Conservation (phyloP, 176 grass and related monocot species). For the Ampelocalamus luodianensis region DNA sequence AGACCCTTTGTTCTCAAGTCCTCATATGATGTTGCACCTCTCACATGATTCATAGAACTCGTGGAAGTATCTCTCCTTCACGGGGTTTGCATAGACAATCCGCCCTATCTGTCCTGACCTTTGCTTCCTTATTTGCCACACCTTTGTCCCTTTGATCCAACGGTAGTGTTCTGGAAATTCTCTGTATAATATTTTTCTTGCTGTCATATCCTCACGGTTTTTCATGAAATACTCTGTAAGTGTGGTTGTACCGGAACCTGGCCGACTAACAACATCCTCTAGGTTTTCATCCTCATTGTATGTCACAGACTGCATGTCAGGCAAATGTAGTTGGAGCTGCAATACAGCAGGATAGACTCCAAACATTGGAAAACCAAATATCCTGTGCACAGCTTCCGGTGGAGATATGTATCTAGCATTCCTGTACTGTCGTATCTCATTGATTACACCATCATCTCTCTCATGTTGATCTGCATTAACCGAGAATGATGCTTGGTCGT, state of each 20-base stretch:
- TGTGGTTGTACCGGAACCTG: not conserved
- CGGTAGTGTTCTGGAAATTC: not conserved
- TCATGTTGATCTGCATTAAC: not conserved
- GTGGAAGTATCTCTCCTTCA: not conserved
- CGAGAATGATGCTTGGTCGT: not conserved
- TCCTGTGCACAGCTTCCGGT: not conserved
- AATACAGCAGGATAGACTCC: not conserved
- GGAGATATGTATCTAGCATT: not conserved
- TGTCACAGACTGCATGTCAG: not conserved
- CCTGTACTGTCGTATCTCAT: not conserved
- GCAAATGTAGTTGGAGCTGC: not conserved
- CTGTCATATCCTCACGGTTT: too few relatives aligned
- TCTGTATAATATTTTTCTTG: not conserved
- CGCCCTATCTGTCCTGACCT: not conserved
- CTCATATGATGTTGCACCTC: not conserved
- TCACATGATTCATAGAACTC: constrained; percentile 17
- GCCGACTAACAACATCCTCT: not conserved
- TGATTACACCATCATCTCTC: not conserved
- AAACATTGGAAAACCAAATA: not conserved
- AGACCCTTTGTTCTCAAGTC: not conserved
- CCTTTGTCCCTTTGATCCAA: not conserved
- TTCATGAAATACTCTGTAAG: not conserved
- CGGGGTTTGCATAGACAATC: not conserved
- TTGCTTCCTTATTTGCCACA: not conserved
- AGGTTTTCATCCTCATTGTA: not conserved